Evolutionary conservation across 805 yeast species (phyloP), one percentile per base, ranked within the genome.

Genomic region (Cyberlindnera americana): DNA sequence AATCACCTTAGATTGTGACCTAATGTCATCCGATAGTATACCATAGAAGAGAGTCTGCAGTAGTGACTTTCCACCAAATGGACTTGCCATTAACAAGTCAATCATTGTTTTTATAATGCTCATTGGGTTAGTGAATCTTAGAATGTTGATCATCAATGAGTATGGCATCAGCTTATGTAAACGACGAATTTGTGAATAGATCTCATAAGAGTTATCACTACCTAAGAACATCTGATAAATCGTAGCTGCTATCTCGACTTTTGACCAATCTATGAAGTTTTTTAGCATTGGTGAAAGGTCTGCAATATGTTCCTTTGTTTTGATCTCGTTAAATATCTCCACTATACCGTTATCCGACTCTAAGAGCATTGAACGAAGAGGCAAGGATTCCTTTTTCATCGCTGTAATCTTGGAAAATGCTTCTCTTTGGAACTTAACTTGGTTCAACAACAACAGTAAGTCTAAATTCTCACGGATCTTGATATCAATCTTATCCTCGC

Each of bases 111-210:
- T 84, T 66, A 87, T 78, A 19, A 91, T 79, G 29, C 82, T 76
- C 63, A 89, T 77, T 2, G 99, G 98, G 55, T 91, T 91, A 0
- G 98, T 87, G 44, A 83, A 78, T 54, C 79, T 74, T 54, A 93
- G 61, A 17, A 91, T 83, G 16, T 86, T 85, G 30, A 81, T 80
- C 60, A 90, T 76, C 25, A 91, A 57, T 2, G 73, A 65, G 59
- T 91, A 93, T 0, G 98, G 99, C 65, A 91, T 77, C 43, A 87
- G 55, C 23, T 71, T 64, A 62, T 91, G 96, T 28, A 93, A 64
- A 41, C 81, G 75, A 47, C 78, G 77, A 23, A 84, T 65, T 54
- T 87, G 88, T 11, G 74, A 70, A 51, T 83, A 80, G 50, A 85
- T 67, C 50, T 87, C 96, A 44, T 79, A 77, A 2, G 95, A 80